phyloP scores from a whole-genome alignment of 1,139 yeast genomes.

The Pichia sp. region DNA sequence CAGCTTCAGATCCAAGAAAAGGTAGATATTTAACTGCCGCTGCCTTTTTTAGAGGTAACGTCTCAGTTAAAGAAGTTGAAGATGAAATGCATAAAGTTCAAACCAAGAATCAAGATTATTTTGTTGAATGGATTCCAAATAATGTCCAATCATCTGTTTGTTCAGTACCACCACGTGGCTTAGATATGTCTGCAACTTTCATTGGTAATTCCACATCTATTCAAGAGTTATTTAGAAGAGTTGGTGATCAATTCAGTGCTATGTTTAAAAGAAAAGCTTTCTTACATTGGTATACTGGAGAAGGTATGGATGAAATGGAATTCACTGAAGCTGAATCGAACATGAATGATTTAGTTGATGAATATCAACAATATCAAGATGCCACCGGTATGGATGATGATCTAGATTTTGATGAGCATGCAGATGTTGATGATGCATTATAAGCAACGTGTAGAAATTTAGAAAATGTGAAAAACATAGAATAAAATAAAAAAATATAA shows the following conservation, averaged over 20 bases:
- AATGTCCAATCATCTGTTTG: slow-evolving; percentile 92
- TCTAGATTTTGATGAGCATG: slow-evolving; percentile 59
- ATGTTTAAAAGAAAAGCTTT: slow-evolving; percentile 93
- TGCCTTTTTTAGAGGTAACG: slow-evolving; percentile 89
- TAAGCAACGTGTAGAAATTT: background rate
- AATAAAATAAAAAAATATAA: too few species aligned
- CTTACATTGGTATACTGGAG: slow-evolving; percentile 92
- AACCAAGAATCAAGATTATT: slow-evolving; percentile 69
- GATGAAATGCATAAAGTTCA: slow-evolving; percentile 87
- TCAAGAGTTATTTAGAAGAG: slow-evolving; percentile 83
- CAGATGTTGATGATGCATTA: slow-evolving; percentile 41
- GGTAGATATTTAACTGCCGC: slow-evolving; percentile 94
- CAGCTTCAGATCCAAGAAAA: slow-evolving; percentile 84
- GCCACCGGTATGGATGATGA: slow-evolving; percentile 70
- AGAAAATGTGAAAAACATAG: background rate
- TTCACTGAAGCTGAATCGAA: slow-evolving; percentile 83
- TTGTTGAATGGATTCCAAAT: slow-evolving; percentile 96
- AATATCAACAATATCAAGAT: slow-evolving; percentile 89
- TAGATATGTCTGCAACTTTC: slow-evolving; percentile 86
- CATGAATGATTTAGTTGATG: slow-evolving; percentile 81
- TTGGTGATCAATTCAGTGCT: slow-evolving; percentile 82
- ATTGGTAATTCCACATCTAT: slow-evolving; percentile 90
- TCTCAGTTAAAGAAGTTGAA: slow-evolving; percentile 85
- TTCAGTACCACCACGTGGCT: slow-evolving; percentile 79
- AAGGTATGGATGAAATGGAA: slow-evolving; percentile 94